Percentiles rank a stretch among this genome's conserved stretches.
phyloP scores from a whole-genome alignment of 139 green algal genomes.

The Closterium sp. region DNA sequence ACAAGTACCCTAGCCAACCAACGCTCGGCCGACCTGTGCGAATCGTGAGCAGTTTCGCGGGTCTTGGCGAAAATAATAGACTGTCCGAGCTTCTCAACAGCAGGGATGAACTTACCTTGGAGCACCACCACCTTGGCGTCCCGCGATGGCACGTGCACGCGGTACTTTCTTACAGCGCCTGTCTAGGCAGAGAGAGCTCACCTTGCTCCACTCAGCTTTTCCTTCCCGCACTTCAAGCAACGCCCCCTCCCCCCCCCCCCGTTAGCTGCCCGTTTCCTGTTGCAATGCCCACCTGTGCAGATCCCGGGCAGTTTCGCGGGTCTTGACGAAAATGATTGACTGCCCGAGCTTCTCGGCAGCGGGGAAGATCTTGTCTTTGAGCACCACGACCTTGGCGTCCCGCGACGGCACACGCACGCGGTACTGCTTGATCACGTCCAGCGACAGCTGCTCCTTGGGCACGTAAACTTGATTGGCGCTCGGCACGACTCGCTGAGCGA shows the following conservation, averaged over 20 bases:
- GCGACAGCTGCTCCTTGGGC: slow-evolving; percentile 81
- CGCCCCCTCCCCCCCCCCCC: neutral
- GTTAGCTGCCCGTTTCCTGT: neutral
- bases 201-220: too few species aligned
- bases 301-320: slow-evolving; percentile 43
- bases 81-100: slow-evolving; percentile 94
- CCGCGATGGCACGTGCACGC: slow-evolving; percentile 63
- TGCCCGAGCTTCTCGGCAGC: slow-evolving; percentile 95
- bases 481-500: slow-evolving; percentile 35
- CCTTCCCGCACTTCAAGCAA: too few species aligned
- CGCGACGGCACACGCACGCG: slow-evolving; percentile 64
- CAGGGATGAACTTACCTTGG: slow-evolving; percentile 85
- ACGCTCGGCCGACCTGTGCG: slow-evolving; percentile 31
- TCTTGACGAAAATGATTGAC: slow-evolving; percentile 97
- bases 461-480: slow-evolving; percentile 71
- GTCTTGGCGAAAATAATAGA: slow-evolving; percentile 96
- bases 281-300: slow-evolving; percentile 33
- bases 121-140: slow-evolving; percentile 85
- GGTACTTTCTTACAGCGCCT: too few species aligned
- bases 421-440: slow-evolving; percentile 99
- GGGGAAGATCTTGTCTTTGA: slow-evolving; percentile 89
- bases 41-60: slow-evolving; percentile 36
- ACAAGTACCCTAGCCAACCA: neutral
- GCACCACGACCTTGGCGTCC: slow-evolving; percentile 79
- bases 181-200: too few species aligned